These are phyloP conservation scores for Inosperma sp. DNA, from an alignment of 768 basidiomycete species.

Conservation along the genomic window DNA sequence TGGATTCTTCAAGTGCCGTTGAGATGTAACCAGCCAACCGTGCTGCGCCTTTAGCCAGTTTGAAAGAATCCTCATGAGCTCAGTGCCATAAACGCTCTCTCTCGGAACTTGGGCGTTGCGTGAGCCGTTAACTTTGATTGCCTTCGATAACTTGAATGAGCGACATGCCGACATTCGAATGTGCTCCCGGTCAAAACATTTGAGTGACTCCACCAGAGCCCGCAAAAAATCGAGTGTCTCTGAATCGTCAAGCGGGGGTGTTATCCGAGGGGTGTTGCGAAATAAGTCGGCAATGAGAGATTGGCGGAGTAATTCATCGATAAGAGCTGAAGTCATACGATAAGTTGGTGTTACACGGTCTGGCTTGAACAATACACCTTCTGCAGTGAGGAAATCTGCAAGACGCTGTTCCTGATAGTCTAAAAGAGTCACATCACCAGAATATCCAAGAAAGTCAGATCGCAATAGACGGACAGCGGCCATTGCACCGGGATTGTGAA, in stretches of 20 bases:
- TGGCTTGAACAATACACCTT: background rate
- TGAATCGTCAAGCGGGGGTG: background rate
- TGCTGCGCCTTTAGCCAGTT: too few species aligned
- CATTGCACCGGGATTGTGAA: background rate
- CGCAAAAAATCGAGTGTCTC: background rate
- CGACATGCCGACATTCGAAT: too few species aligned
- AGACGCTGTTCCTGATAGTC: background rate
- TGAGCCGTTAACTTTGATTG: too few species aligned
- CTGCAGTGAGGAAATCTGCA: conserved; percentile 1
- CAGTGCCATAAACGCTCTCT: too few species aligned
- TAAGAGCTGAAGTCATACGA: conserved; percentile 1
- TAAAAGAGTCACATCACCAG: background rate
- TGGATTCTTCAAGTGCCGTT: too few species aligned
- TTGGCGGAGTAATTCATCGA: background rate
- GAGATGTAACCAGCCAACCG: too few species aligned
- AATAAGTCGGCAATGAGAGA: background rate
- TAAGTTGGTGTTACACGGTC: background rate
- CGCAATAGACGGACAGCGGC: background rate
- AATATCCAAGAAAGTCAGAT: background rate
- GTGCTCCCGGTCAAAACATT: too few species aligned
- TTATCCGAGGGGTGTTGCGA: background rate
- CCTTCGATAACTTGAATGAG: too few species aligned
- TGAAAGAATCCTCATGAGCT: too few species aligned
- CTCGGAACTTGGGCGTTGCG: too few species aligned
- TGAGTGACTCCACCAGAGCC: too few species aligned